Evolutionary conservation across 2,329 filamentous ascomycete species (phyloP).

Genomic region (Talaromyces funiculosus): DNA sequence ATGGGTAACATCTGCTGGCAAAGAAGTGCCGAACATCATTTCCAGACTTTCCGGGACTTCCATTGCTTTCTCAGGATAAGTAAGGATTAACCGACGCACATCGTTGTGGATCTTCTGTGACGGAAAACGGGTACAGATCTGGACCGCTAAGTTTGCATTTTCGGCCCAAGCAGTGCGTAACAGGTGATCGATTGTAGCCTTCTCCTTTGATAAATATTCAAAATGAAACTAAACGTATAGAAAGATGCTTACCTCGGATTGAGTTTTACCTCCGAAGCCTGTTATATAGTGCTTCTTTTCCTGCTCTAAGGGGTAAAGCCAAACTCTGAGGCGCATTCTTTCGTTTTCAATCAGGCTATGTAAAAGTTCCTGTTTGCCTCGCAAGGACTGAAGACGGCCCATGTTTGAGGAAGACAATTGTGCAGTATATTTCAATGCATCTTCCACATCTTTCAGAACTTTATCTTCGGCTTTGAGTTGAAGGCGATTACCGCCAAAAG

Average conservation of each 20-base stretch:
- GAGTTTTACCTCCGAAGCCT: conserved; percentile 37
- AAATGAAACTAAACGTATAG: background rate
- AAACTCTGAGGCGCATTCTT: conserved; percentile 74
- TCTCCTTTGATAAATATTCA: background rate
- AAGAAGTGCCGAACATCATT: conserved; percentile 67
- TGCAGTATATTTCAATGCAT: conserved; percentile 59
- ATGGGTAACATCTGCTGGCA: conserved; percentile 73
- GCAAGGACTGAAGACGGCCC: conserved; percentile 59
- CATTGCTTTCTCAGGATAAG: conserved; percentile 76
- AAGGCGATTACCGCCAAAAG: conserved; percentile 87
- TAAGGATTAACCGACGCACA: conserved; percentile 72
- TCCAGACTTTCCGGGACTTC: conserved; percentile 76
- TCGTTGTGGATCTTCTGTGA: conserved; percentile 67
- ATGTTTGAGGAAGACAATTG: conserved; percentile 49
- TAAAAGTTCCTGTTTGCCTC: conserved; percentile 77
- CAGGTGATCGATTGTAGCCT: conserved; percentile 56
- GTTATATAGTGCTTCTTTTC: conserved; percentile 51
- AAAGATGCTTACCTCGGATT: conserved; percentile 32
- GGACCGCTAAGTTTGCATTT: conserved; percentile 77
- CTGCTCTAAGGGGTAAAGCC: conserved; percentile 75
- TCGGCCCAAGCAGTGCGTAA: conserved; percentile 82
- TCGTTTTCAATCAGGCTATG: conserved; percentile 77
- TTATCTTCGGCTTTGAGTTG: conserved; percentile 91
- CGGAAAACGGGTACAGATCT: conserved; percentile 73
- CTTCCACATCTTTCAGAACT: conserved; percentile 68